phyloP scores from a whole-genome alignment of 1,284 basidiomycete species.

The Singerocomus rubriflavus region DNA sequence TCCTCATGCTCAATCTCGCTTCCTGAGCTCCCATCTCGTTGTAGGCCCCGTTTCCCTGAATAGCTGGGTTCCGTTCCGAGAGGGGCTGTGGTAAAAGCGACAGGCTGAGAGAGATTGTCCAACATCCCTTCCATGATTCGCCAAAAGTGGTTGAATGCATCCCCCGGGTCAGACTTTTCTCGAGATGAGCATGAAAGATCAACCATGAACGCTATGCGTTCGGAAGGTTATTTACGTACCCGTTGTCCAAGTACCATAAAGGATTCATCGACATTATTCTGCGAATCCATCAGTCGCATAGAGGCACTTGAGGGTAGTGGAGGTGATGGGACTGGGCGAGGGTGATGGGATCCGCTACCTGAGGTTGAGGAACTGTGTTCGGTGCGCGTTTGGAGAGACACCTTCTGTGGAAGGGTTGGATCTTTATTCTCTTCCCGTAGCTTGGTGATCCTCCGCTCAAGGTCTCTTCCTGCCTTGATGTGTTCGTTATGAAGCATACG shows the following conservation, averaged over 20 bases:
- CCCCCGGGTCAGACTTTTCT: slow-evolving; percentile 65
- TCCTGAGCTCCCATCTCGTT: slow-evolving; percentile 49
- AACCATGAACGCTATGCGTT: slow-evolving; percentile 5
- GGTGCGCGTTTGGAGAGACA: slow-evolving; percentile 27
- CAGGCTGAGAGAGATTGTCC: slow-evolving; percentile 76
- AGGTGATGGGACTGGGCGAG: slow-evolving; percentile 41
- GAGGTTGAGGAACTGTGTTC: slow-evolving; percentile 29
- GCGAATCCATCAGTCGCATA: slow-evolving; percentile 58
- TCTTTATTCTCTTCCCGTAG: slow-evolving; percentile 71
- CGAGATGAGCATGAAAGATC: slow-evolving; percentile 5
- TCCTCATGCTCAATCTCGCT: slow-evolving; percentile 68
- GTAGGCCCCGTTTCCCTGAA: slow-evolving; percentile 26
- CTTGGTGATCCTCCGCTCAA: slow-evolving; percentile 66
- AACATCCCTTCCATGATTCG: slow-evolving; percentile 79
- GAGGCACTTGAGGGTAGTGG: slow-evolving; percentile 40
- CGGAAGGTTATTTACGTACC: slow-evolving; percentile 34
- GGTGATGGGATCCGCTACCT: slow-evolving; percentile 23
- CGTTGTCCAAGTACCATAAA: slow-evolving; percentile 80
- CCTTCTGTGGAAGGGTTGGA: slow-evolving; percentile 57
- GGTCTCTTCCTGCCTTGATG: slow-evolving; percentile 60
- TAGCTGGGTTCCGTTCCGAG: slow-evolving; percentile 44
- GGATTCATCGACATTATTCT: slow-evolving; percentile 75
- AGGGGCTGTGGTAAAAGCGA: slow-evolving; percentile 80
- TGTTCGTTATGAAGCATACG: slow-evolving; percentile 72
- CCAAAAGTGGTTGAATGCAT: slow-evolving; percentile 85